These are phyloP conservation scores for Alloteropsis semialata DNA, from an alignment of 176 grass and related monocot species.

Conservation along the genomic window DNA sequence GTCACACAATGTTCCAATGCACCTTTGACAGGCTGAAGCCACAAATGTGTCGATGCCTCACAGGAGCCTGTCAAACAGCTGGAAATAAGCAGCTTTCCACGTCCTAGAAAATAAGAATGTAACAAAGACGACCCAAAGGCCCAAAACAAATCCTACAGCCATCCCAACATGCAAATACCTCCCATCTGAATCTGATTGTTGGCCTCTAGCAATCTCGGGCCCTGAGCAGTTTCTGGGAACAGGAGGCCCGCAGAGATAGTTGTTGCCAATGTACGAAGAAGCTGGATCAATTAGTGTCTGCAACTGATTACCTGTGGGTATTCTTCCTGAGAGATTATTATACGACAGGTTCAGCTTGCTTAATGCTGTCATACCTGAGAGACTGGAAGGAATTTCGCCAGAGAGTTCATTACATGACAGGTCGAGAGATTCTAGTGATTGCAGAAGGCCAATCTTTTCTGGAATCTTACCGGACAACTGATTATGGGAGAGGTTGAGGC, in stretches of 20 bases:
- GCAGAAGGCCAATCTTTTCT: background rate
- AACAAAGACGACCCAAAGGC: conserved; percentile 23
- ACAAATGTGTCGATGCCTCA: too few relatives aligned
- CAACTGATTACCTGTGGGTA: background rate
- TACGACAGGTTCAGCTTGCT: background rate
- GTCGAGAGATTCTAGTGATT: background rate
- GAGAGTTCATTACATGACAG: background rate
- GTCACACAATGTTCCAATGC: background rate
- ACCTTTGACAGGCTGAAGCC: too few relatives aligned
- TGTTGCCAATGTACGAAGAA: background rate
- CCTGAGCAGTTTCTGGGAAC: conserved; percentile 8
- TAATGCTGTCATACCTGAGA: background rate
- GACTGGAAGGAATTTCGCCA: background rate
- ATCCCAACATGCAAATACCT: background rate
- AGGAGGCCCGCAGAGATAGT: conserved; percentile 29
- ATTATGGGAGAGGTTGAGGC: background rate
- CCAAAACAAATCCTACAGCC: conserved; percentile 15
- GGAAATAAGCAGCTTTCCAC: conserved; percentile 21
- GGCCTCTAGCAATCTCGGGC: background rate
- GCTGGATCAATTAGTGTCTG: background rate
- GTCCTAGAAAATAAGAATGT: background rate
- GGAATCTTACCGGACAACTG: background rate
- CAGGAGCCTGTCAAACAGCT: background rate
- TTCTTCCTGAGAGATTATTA: conserved; percentile 8
- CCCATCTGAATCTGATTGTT: background rate